A percentile compares a stretch with the other conserved stretches of the same genome.
phyloP scores from a whole-genome alignment of 2,329 filamentous ascomycete genomes.

The Tympanopsis confertula region DNA sequence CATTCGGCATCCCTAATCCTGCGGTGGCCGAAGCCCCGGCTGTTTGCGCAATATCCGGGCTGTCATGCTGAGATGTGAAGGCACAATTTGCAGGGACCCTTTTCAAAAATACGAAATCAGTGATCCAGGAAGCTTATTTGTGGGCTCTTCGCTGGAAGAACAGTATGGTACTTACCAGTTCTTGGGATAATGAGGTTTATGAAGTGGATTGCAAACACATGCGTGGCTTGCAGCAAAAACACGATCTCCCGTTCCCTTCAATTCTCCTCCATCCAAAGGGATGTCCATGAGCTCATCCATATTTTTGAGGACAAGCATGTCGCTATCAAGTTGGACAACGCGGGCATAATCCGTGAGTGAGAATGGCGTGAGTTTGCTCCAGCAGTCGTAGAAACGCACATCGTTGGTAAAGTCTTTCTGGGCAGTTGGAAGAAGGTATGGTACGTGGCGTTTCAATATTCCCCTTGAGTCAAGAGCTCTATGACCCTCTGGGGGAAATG shows the following conservation, averaged over 20 bases:
- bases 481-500: slow-evolving; percentile 58
- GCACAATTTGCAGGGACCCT: slow-evolving; percentile 42
- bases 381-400: slow-evolving; percentile 79
- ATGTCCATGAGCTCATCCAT: slow-evolving; percentile 93
- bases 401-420: slow-evolving; percentile 63
- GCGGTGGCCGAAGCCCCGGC: slow-evolving; percentile 25
- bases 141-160: background rate
- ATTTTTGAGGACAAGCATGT: slow-evolving; percentile 73
- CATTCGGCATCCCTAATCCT: slow-evolving; percentile 39
- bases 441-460: slow-evolving; percentile 60
- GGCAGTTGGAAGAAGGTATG: slow-evolving; percentile 57
- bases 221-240: slow-evolving; percentile 79
- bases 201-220: slow-evolving; percentile 74
- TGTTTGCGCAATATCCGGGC: slow-evolving; percentile 32
- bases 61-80: slow-evolving; percentile 39
- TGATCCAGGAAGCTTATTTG: too few species aligned
- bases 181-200: slow-evolving; percentile 66
- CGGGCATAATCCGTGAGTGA: slow-evolving; percentile 65
- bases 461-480: slow-evolving; percentile 56
- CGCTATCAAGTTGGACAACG: slow-evolving; percentile 74
- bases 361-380: slow-evolving; percentile 77
- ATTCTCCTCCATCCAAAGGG: slow-evolving; percentile 46
- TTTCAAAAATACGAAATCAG: background rate
- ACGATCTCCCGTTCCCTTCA: slow-evolving; percentile 35
- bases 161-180: slow-evolving; percentile 41